These are phyloP conservation scores for Hygrocybe punicea DNA, from an alignment of 768 basidiomycete species.

Conservation along the genomic window DNA sequence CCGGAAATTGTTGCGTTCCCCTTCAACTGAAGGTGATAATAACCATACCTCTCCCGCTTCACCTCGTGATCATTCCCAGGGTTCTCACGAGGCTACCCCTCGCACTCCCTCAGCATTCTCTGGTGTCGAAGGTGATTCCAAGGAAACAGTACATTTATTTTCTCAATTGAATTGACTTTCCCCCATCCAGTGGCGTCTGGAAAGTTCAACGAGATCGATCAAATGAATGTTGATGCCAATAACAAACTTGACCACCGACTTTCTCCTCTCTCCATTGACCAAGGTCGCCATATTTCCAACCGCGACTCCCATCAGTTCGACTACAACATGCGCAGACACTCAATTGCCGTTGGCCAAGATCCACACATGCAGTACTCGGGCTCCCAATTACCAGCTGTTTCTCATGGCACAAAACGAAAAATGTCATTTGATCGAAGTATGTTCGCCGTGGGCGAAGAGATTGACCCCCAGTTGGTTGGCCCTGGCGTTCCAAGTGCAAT, in stretches of 20 bases:
- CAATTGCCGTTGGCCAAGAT: slow-evolving; percentile 59
- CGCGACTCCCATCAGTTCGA: slow-evolving; percentile 56
- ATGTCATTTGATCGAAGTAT: slow-evolving; percentile 65
- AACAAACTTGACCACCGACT: slow-evolving; percentile 32
- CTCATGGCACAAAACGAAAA: slow-evolving; percentile 77
- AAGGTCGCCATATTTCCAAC: background rate
- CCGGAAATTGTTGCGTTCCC: slow-evolving; percentile 58
- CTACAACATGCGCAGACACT: slow-evolving; percentile 69
- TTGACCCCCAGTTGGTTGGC: slow-evolving; percentile 64
- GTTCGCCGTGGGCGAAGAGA: slow-evolving; percentile 55
- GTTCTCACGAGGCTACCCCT: slow-evolving; percentile 25
- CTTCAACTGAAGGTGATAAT: slow-evolving; percentile 45
- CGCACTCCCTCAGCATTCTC: slow-evolving; percentile 30
- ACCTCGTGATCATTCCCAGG: slow-evolving; percentile 25
- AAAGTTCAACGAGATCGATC: slow-evolving; percentile 32
- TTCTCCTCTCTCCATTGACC: background rate
- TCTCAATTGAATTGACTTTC: slow-evolving; percentile 21
- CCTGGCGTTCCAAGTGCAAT: slow-evolving; percentile 63
- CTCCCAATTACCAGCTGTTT: slow-evolving; percentile 23
- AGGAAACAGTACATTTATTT: background rate
- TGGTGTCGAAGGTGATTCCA: slow-evolving; percentile 2
- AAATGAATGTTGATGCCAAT: slow-evolving; percentile 39
- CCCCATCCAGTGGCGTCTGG: slow-evolving; percentile 7
- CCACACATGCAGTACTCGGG: slow-evolving; percentile 41
- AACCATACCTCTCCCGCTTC: slow-evolving; percentile 22